phyloP scores from a whole-genome alignment of 164 flowering plant genomes.

The Magnolia sinica region DNA sequence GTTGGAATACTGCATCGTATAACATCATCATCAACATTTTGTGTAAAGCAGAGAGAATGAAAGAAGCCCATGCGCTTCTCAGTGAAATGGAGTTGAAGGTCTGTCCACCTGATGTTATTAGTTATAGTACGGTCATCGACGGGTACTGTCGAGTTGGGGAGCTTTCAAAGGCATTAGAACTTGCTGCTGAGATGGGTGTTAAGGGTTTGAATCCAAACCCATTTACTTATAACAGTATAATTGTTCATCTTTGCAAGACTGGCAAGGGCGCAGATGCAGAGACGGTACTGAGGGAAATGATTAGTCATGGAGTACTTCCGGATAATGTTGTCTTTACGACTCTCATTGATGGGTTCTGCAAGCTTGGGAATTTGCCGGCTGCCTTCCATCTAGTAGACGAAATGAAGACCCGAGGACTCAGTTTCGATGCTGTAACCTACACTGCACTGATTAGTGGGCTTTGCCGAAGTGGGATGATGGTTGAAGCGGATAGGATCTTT shows the following conservation, averaged over 20 bases:
- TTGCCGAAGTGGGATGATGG: constrained; percentile 50
- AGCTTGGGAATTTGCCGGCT: constrained; percentile 34
- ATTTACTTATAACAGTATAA: constrained; percentile 44
- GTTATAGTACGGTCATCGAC: constrained; percentile 39
- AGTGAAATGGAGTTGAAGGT: constrained; percentile 27
- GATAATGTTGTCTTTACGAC: constrained; percentile 50
- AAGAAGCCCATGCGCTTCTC: constrained; percentile 21
- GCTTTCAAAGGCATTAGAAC: constrained; percentile 36
- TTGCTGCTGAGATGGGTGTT: constrained; percentile 36
- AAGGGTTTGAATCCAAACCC: constrained; percentile 48
- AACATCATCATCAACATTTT: constrained; percentile 26
- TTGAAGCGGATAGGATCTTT: constrained; percentile 42
- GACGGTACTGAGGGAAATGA: constrained; percentile 51
- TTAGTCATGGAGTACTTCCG: constrained; percentile 30
- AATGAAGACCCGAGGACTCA: constrained; percentile 34
- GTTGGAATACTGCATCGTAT: constrained; percentile 29
- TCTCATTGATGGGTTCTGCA: constrained; percentile 50
- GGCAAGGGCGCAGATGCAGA: constrained; percentile 44
- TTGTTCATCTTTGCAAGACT: constrained; percentile 29
- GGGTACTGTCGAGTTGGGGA: constrained; percentile 47
- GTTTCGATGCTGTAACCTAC: constrained; percentile 42
- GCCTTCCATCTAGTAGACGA: constrained; percentile 45
- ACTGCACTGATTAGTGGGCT: constrained; percentile 50
- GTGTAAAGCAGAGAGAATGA: constrained; percentile 20
- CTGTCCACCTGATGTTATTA: constrained; percentile 25